These are phyloP conservation scores for Penicillium sp. DNA, from an alignment of 2,329 filamentous ascomycete species.

Conservation along the genomic window DNA sequence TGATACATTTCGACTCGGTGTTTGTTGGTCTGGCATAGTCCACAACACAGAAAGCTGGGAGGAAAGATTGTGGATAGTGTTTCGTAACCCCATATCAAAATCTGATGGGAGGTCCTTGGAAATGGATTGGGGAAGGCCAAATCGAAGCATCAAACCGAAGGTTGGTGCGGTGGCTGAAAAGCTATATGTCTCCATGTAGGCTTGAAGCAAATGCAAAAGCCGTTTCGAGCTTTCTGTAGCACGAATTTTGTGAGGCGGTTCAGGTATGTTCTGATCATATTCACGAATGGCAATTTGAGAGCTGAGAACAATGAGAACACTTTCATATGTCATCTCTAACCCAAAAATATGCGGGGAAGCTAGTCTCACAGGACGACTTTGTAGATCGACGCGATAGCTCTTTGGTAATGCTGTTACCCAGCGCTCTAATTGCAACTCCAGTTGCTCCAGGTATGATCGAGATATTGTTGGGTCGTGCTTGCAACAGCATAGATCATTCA, in stretches of 20 bases:
- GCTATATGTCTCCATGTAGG: constrained; percentile 43
- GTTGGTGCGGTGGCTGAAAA: constrained; percentile 42
- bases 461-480: constrained; percentile 24
- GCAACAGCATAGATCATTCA: constrained; percentile 34
- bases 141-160: constrained; percentile 41
- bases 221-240: constrained; percentile 37
- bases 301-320: constrained; percentile 26
- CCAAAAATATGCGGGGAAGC: constrained; percentile 35
- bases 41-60: constrained; percentile 32
- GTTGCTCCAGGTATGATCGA: constrained; percentile 27
- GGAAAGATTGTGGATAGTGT: constrained; percentile 28
- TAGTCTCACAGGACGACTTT: constrained; percentile 21
- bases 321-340: constrained; percentile 36
- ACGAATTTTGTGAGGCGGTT: constrained; percentile 25
- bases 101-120: constrained; percentile 17
- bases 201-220: constrained; percentile 36
- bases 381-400: constrained; percentile 31
- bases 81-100: constrained; percentile 26
- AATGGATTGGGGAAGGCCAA: constrained; percentile 26
- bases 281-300: constrained; percentile 27
- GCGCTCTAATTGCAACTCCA: constrained; percentile 33
- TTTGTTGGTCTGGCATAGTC: constrained; percentile 16
- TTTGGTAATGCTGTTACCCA: constrained; percentile 33
- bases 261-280: constrained; percentile 20
- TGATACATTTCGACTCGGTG: not conserved